These are phyloP conservation scores for Fusarium veterinarium DNA, from an alignment of 2,329 filamentous ascomycete species.

Conservation along the genomic window DNA sequence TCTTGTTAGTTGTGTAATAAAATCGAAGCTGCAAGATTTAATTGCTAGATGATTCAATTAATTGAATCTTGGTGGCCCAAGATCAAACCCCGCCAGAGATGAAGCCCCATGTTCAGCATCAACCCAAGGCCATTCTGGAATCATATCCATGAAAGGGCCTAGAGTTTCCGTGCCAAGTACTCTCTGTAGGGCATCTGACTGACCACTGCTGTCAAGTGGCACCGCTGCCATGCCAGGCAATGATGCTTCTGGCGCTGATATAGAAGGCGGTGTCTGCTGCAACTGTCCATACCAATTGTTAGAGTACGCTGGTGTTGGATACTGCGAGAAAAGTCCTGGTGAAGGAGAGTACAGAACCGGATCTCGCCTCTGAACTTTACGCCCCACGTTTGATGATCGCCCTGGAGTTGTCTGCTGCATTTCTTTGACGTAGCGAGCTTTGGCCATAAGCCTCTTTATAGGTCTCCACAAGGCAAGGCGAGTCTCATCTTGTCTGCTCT, in stretches of 20 bases:
- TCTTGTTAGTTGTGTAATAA: too few species aligned
- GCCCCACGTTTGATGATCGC: accelerated
- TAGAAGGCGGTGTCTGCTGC: background rate
- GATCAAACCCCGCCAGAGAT: background rate
- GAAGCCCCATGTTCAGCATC: background rate
- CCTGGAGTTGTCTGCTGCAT: background rate
- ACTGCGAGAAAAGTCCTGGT: background rate
- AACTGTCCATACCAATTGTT: background rate
- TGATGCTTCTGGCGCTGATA: accelerated
- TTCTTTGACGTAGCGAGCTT: background rate
- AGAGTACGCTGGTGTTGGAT: background rate
- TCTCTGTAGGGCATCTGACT: background rate
- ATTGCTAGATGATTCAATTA: background rate
- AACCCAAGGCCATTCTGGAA: background rate
- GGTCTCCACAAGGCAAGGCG: background rate
- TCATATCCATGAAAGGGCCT: background rate
- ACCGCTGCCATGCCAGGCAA: accelerated
- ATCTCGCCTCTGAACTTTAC: background rate
- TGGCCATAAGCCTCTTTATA: background rate
- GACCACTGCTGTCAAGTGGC: background rate
- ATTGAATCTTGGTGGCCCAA: background rate
- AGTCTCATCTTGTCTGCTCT: background rate
- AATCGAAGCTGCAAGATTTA: too few species aligned
- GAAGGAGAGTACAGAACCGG: background rate
- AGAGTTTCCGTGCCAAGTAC: background rate